phyloP scores from a whole-genome alignment of 73 alveolate genomes.

The Effrenium voratum region DNA sequence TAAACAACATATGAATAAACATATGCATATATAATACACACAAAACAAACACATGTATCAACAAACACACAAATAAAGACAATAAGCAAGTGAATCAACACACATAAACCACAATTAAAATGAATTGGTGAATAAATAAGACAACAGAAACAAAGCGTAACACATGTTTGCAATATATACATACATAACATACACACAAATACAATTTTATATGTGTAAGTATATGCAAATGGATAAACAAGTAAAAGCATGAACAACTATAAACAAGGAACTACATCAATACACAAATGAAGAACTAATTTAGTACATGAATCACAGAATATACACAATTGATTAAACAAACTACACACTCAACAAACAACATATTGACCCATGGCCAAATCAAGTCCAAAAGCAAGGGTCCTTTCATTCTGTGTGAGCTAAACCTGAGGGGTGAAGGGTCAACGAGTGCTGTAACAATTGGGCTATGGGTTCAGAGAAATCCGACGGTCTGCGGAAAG shows the following conservation, averaged over 20 bases:
- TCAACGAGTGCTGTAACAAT: too few species aligned
- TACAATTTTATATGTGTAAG: neutral
- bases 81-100: neutral
- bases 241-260: too few species aligned
- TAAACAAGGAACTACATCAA: neutral
- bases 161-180: too few species aligned
- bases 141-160: neutral
- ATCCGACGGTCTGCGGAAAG: too few species aligned
- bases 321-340: neutral
- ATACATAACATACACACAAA: neutral
- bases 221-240: too few species aligned
- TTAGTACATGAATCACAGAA: neutral
- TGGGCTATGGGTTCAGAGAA: too few species aligned
- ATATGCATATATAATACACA: neutral
- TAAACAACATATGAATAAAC: neutral
- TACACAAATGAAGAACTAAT: neutral
- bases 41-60: neutral
- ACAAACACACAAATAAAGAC: neutral
- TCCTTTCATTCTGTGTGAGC: too few species aligned
- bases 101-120: too few species aligned
- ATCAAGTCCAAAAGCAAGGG: too few species aligned
- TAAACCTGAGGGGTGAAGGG: too few species aligned
- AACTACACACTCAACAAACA: neutral
- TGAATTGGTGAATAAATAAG: too few species aligned
- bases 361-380: too few species aligned